These are phyloP conservation scores for Penicillium cinerascens DNA, from an alignment of 495 filamentous ascomycete species.

Conservation along the genomic window DNA sequence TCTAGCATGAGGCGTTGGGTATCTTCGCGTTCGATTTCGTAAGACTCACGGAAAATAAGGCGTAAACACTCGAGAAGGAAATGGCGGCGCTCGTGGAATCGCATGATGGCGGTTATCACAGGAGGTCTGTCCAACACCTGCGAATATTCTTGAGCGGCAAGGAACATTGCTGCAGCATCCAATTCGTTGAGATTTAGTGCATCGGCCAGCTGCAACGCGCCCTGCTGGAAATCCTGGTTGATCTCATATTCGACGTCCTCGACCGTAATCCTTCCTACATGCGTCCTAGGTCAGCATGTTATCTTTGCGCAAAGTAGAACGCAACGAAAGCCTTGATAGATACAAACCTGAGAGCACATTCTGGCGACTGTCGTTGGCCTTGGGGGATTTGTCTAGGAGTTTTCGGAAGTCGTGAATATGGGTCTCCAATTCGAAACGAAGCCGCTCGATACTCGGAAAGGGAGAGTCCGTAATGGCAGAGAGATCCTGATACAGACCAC, in stretches of 20 bases:
- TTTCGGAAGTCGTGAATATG: slow-evolving; percentile 69
- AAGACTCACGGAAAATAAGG: slow-evolving; percentile 62
- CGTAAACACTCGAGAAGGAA: slow-evolving; percentile 80
- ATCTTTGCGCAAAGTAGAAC: background rate
- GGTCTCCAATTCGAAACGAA: slow-evolving; percentile 63
- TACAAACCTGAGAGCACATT: slow-evolving; percentile 52
- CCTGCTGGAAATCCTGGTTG: slow-evolving; percentile 82
- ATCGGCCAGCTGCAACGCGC: slow-evolving; percentile 75
- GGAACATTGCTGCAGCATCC: slow-evolving; percentile 68
- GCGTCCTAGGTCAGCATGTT: slow-evolving; percentile 31
- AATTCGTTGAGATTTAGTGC: slow-evolving; percentile 86
- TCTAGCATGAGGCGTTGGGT: slow-evolving; percentile 41
- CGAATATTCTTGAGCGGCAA: slow-evolving; percentile 63
- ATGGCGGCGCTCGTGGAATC: slow-evolving; percentile 76
- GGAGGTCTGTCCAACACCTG: slow-evolving; percentile 63
- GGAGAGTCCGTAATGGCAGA: slow-evolving; percentile 59
- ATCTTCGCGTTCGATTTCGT: slow-evolving; percentile 53
- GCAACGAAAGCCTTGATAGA: background rate
- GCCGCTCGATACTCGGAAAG: slow-evolving; percentile 58
- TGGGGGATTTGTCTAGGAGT: slow-evolving; percentile 70
- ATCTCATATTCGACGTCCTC: slow-evolving; percentile 71
- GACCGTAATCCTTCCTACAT: slow-evolving; percentile 65
- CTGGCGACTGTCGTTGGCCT: slow-evolving; percentile 65
- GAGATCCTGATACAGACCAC: slow-evolving; percentile 76
- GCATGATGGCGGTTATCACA: slow-evolving; percentile 70